phyloP scores from a whole-genome alignment of 257 asterid genomes.

The Cruciata laevipes region DNA sequence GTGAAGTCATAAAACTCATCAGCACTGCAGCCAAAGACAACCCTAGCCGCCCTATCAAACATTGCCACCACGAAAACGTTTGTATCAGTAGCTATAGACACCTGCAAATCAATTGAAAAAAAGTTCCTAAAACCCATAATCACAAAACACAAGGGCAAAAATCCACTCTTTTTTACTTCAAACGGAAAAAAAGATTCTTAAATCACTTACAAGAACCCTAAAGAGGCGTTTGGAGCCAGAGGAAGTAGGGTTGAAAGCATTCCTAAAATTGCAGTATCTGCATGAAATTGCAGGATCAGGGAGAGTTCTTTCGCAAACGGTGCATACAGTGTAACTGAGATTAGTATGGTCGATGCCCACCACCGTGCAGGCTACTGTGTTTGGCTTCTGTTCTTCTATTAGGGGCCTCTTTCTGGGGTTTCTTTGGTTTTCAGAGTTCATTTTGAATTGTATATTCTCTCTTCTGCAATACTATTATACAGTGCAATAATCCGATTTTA shows the following conservation, averaged over 20 bases:
- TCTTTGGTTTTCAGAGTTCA: slow-evolving; percentile 24
- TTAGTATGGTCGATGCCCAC: slow-evolving; percentile 57
- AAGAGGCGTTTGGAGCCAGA: slow-evolving; percentile 61
- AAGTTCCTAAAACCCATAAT: neutral
- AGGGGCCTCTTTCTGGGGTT: slow-evolving; percentile 36
- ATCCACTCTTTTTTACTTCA: neutral
- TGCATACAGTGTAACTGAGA: slow-evolving; percentile 59
- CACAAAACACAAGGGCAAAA: neutral
- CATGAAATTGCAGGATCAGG: slow-evolving; percentile 37
- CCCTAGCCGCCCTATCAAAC: slow-evolving; percentile 87
- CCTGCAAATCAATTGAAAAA: slow-evolving; percentile 30
- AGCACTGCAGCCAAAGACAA: slow-evolving; percentile 85
- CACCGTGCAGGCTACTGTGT: slow-evolving; percentile 40
- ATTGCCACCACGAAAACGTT: slow-evolving; percentile 63
- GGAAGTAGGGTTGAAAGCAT: slow-evolving; percentile 32
- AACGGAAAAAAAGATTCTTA: neutral
- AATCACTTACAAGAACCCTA: slow-evolving; percentile 62
- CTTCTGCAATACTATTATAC: no score
- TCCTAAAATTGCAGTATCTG: slow-evolving; percentile 40
- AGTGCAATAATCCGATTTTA: no score
- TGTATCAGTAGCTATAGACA: slow-evolving; percentile 71
- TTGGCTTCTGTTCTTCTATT: slow-evolving; percentile 37
- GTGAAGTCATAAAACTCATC: slow-evolving; percentile 76
- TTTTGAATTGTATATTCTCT: no score
- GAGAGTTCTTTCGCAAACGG: slow-evolving; percentile 58